These are phyloP conservation scores for Hypericum androsaemum DNA, from an alignment of 345 rosid genomes.

Conservation along the genomic window DNA sequence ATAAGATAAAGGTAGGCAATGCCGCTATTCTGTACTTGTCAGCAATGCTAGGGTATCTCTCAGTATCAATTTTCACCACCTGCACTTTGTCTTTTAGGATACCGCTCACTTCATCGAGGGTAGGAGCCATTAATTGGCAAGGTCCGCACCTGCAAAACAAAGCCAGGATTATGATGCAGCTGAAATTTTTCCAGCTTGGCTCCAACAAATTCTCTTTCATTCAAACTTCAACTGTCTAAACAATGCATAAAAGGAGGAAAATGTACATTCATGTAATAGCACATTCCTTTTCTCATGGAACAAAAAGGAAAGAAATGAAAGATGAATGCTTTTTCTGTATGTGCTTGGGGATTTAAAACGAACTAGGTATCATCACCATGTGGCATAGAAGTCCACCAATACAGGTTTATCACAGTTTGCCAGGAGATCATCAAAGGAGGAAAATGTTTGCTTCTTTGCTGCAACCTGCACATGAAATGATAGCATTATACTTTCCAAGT, in stretches of 20 bases:
- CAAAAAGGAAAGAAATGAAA: not conserved
- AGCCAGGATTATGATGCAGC: not conserved
- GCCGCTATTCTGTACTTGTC: conserved; percentile 62
- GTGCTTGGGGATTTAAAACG: too few species aligned
- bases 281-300: not conserved
- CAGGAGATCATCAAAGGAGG: conserved; percentile 63
- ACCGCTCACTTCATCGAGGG: conserved; percentile 63
- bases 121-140: conserved; percentile 80
- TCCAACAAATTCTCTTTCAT: too few species aligned
- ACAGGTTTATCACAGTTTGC: conserved; percentile 62
- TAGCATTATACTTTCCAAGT: too few species aligned
- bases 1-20: conserved; percentile 78
- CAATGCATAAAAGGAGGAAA: too few species aligned
- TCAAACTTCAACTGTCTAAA: too few species aligned
- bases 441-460: conserved; percentile 72
- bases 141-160: conserved; percentile 81
- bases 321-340: too few species aligned
- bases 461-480: conserved; percentile 25
- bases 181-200: too few species aligned
- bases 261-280: too few species aligned
- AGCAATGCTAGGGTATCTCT: conserved; percentile 79
- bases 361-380: conserved; percentile 40
- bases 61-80: conserved; percentile 85
- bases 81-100: conserved; percentile 53
- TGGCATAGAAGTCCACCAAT: conserved; percentile 80